Percentiles rank a stretch among this genome's conserved stretches.
phyloP scores from a whole-genome alignment of 768 basidiomycete species.

The Polyporus arcularius region DNA sequence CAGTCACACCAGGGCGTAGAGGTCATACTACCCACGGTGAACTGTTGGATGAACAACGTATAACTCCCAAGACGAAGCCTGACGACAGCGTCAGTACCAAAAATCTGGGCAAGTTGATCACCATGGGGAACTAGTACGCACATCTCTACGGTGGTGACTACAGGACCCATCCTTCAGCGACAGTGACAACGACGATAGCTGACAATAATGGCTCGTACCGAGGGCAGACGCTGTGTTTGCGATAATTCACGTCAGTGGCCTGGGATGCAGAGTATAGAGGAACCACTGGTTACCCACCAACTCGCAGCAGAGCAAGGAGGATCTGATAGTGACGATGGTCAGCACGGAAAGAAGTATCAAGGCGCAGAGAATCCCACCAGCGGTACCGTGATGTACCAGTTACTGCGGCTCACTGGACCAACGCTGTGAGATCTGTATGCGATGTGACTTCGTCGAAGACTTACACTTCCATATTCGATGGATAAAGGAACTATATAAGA shows the following conservation, averaged over 20 bases:
- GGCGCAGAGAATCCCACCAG: constrained; percentile 9
- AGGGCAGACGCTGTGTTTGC: constrained; percentile 12
- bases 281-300: constrained; percentile 5
- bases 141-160: constrained; percentile 13
- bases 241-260: background rate
- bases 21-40: constrained; percentile 7
- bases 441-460: background rate
- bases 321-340: background rate
- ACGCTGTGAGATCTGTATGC: background rate
- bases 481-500: constrained; percentile 28
- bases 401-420: constrained; percentile 24
- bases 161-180: background rate
- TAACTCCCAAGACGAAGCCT: constrained; percentile 22
- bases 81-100: background rate
- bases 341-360: too few relatives aligned
- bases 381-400: constrained; percentile 19
- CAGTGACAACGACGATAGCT: too few relatives aligned
- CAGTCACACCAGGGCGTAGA: background rate
- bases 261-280: background rate
- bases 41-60: constrained; percentile 13
- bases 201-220: constrained; percentile 5
- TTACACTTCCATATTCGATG: constrained; percentile 22
- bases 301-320: constrained; percentile 10
- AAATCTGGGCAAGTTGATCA: background rate
- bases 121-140: background rate